Conservation (phyloP, 495 filamentous ascomycete species). For the Letharia lupina region DNA sequence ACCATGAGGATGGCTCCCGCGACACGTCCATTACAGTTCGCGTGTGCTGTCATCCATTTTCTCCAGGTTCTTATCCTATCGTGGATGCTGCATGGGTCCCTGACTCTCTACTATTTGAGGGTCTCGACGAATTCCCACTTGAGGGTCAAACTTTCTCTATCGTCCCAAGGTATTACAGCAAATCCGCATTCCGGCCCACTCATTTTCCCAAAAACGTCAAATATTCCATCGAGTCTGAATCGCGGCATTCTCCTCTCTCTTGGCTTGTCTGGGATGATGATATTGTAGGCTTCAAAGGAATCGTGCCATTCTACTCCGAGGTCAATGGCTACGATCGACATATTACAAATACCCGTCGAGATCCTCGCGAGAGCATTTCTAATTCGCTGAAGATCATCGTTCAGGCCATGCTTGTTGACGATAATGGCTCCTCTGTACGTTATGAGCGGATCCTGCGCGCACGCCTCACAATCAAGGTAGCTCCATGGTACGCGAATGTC, state of each 20-base stretch:
- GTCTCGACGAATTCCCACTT: constrained; percentile 7
- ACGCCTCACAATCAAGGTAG: constrained; percentile 15
- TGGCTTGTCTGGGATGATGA: constrained; percentile 23
- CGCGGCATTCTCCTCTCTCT: constrained; percentile 13
- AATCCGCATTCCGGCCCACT: constrained; percentile 11
- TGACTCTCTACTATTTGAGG: constrained; percentile 16
- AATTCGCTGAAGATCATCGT: constrained; percentile 14
- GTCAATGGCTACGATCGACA: not conserved
- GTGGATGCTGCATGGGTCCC: constrained; percentile 20
- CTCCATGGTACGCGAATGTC: constrained; percentile 11
- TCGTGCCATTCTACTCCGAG: constrained; percentile 19
- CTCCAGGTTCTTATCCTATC: not conserved
- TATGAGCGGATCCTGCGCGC: constrained; percentile 17
- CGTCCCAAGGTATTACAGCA: constrained; percentile 18
- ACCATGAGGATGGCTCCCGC: not conserved
- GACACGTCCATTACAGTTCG: constrained; percentile 15
- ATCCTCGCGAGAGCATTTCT: not conserved
- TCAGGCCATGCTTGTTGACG: constrained; percentile 14
- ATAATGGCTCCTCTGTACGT: constrained; percentile 7
- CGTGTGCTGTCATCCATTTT: not conserved
- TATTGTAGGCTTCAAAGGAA: constrained; percentile 19
- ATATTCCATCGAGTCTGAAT: constrained; percentile 16
- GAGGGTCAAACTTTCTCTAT: constrained; percentile 20
- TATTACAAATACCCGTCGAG: not conserved
- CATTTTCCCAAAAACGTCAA: constrained; percentile 5